Evolutionary conservation across 257 asterid genomes (phyloP), one percentile per base, ranked within the genome.

Genomic region (Rhazya stricta): DNA sequence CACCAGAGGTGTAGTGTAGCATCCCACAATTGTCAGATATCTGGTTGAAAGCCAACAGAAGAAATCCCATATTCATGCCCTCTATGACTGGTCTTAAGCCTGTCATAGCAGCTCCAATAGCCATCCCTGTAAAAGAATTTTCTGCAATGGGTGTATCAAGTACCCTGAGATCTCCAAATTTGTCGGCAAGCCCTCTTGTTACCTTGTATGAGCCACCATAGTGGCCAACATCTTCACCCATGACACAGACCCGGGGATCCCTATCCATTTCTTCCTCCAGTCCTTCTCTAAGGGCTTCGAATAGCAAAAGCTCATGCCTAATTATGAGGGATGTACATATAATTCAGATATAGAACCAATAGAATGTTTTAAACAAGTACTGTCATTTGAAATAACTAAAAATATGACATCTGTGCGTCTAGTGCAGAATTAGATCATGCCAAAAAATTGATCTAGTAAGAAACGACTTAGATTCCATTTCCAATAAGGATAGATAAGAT

Each of bases 31-130:
- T 86, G 77, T 86, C 81, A n/a, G 90, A 86, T 41, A 86, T 86
- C 78, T 86, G 90, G 83, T 86, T 86, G 79, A 86, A 86, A 65
- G 90, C 90, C 70, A 86, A 71, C 45, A 86, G 72, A 23, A 86
- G 88, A 76, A 86, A 86, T 54, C 90, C 88, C 90, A 86, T 86
- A 78, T 86, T 86, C 90, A 86, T 86, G 78, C 90, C 90, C 73
- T 86, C 90, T 8, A 86, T 68, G 9, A 86, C 83, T 32, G 90
- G 90, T 46, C 90, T 73, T 61, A 86, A 79, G 58, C 90, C 90
- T 2, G 85, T 86, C 88, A 86, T 86, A 69, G 90, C 90, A 21
- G 90, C 90, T 29, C 90, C 90, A 48, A 86, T 68, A 46, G 79
- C 90, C 90, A 86, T 84, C 69, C 90, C 90, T 1, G 90, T 86